Percentiles rank a stretch among this genome's conserved stretches.
phyloP scores from a whole-genome alignment of 2,329 filamentous ascomycete species.

The Diaporthe batatas region DNA sequence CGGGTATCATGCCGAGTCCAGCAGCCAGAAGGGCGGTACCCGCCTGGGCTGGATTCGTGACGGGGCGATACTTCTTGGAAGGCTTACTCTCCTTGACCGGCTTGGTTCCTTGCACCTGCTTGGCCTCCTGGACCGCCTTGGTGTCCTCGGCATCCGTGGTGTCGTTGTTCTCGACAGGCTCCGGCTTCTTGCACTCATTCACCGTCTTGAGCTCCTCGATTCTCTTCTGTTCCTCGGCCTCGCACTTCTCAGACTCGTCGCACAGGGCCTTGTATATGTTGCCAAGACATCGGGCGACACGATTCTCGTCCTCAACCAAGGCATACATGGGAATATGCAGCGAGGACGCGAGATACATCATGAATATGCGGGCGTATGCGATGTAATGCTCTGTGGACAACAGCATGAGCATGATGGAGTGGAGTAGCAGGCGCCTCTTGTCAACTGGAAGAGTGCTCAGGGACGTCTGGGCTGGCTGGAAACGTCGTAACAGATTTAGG shows the following conservation, averaged over 20 bases:
- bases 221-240: slow-evolving; percentile 49
- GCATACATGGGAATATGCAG: slow-evolving; percentile 75
- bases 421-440: slow-evolving; percentile 76
- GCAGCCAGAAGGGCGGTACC: slow-evolving; percentile 77
- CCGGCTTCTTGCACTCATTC: slow-evolving; percentile 19
- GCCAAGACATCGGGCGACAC: slow-evolving; percentile 80
- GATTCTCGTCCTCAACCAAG: slow-evolving; percentile 78
- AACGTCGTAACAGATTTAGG: slow-evolving; percentile 64
- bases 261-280: slow-evolving; percentile 78
- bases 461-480: slow-evolving; percentile 71
- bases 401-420: slow-evolving; percentile 78
- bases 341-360: slow-evolving; percentile 78
- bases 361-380: slow-evolving; percentile 78
- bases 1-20: slow-evolving; percentile 83
- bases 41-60: slow-evolving; percentile 66
- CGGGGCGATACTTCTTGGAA: slow-evolving; percentile 76
- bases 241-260: slow-evolving; percentile 50
- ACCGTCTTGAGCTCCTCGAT: slow-evolving; percentile 25
- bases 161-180: slow-evolving; percentile 27
- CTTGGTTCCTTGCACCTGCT: slow-evolving; percentile 67
- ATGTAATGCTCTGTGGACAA: slow-evolving; percentile 84
- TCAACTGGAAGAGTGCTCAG: slow-evolving; percentile 71
- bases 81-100: slow-evolving; percentile 70
- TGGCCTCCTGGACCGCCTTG: slow-evolving; percentile 73
- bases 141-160: slow-evolving; percentile 74